A percentile compares a stretch with the other conserved stretches of the same genome.
phyloP scores from a whole-genome alignment of 2,329 filamentous ascomycete genomes.

The Epichloe aotearoae region DNA sequence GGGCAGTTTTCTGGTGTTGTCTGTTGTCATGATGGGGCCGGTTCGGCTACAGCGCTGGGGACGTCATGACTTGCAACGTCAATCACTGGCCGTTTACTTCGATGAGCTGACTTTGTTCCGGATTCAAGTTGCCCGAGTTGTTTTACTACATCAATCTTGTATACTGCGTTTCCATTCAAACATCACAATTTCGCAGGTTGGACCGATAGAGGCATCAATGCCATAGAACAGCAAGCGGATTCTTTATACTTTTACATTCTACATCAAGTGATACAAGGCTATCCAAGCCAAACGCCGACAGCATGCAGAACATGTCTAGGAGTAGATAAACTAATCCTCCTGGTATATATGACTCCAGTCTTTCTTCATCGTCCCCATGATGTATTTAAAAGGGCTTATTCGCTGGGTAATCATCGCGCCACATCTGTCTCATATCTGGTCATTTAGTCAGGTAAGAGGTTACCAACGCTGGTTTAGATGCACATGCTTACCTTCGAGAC shows the following conservation, averaged over 20 bases:
- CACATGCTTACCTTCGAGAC: conserved; percentile 57
- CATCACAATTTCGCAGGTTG: neutral
- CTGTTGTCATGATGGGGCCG: neutral
- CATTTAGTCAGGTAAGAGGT: neutral
- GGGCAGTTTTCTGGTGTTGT: conserved; percentile 1
- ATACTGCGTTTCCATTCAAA: neutral
- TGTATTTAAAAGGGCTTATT: conserved; percentile 19
- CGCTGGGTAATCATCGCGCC: conserved; percentile 25
- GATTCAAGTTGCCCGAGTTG: neutral
- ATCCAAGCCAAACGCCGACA: conserved; percentile 20
- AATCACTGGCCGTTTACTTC: neutral
- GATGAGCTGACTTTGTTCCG: neutral
- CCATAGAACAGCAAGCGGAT: neutral
- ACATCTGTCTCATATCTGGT: conserved; percentile 34
- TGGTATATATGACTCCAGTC: conserved; percentile 13
- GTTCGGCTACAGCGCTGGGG: neutral
- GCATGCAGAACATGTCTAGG: conserved; percentile 19
- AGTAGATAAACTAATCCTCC: conserved; percentile 17
- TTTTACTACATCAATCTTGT: neutral
- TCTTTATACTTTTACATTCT: conserved; percentile 2
- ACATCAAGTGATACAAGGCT: conserved; percentile 18
- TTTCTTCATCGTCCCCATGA: conserved; percentile 4
- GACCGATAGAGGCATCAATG: neutral
- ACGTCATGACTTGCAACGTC: neutral
- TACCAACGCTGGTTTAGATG: neutral